phyloP scores from a whole-genome alignment of 2,329 filamentous ascomycete genomes.

The Sarocladium oryzae region DNA sequence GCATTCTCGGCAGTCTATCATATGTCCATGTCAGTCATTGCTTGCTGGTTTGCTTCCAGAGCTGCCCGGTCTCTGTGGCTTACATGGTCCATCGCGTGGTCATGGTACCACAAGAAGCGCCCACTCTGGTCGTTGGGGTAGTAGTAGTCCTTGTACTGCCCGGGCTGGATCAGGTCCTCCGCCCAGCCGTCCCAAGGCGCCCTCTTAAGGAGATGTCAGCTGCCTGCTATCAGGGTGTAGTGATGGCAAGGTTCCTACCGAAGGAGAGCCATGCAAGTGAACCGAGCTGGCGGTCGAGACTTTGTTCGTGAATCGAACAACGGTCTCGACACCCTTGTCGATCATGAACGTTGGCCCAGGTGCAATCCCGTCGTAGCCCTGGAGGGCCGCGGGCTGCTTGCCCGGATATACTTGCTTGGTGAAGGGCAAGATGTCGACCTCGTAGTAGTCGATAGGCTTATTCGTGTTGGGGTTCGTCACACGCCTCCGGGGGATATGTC shows the following conservation, averaged over 20 bases:
- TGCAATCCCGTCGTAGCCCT: constrained; percentile 47
- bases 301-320: constrained; percentile 49
- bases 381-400: constrained; percentile 22
- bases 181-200: constrained; percentile 56
- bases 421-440: constrained; percentile 27
- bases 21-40: neutral
- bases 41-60: neutral
- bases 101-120: constrained; percentile 53
- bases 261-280: constrained; percentile 46
- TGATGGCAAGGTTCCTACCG: neutral
- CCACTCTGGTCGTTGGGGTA: constrained; percentile 49
- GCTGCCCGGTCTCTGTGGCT: constrained; percentile 8
- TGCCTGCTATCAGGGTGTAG: too few relatives aligned
- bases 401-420: constrained; percentile 29
- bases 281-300: constrained; percentile 36
- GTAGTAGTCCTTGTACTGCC: constrained; percentile 56
- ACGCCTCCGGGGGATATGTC: constrained; percentile 14
- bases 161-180: constrained; percentile 41
- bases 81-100: constrained; percentile 31
- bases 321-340: constrained; percentile 40
- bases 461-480: constrained; percentile 30
- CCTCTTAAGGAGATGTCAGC: constrained; percentile 52
- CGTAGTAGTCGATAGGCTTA: constrained; percentile 28
- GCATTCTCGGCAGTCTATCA: constrained; percentile 46
- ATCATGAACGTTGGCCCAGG: constrained; percentile 49